Evolutionary conservation across 2,329 filamentous ascomycete species (phyloP), one percentile per base, ranked within the genome.

Genomic region (Talaromyces sp.): DNA sequence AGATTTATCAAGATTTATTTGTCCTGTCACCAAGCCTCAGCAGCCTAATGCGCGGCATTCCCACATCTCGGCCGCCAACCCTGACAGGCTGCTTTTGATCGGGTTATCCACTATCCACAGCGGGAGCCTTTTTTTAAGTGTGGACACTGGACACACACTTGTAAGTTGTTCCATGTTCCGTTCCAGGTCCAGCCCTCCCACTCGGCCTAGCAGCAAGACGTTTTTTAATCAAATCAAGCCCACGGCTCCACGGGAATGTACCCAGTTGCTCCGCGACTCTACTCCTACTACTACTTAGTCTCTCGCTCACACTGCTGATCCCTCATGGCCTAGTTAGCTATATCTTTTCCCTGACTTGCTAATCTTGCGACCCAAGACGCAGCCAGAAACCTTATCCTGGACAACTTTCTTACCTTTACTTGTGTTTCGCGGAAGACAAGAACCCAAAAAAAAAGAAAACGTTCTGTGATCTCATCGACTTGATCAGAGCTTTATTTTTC

Each of bases 371-470:
- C 60, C 35, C 66, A 61, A 54, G 39, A 58, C 61, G 57, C 63
- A 57, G 25, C 47, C 62, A 54, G 61, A 61, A 68, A 62, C 65
- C 64, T 62, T 66, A 62, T 59, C 64, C 63, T 27, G 54, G 59
- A 50, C 54, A 57, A 31, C 37, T 64, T 45, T 56, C 27, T 60
- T 56, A 19, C n/a, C 17, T 31, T 31, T 50, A 17, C 50, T 35
- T 43, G 25, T 10, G 37, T 45, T 31, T 59, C 56, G 37, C 56
- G n/a, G 39, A 63, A 56, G 35, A 31, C 27, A 31, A 31, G 35
- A 37, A 37, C 9, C 10, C 9, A 10, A 19, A 39, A 58, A 22
- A n/a, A 43, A 49, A 41, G 19, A 39, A 22, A 41, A 59, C 56
- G 57, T 62, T 52, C 50, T 61, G 47, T 49, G 59, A 52, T 66